A percentile compares a stretch with the other conserved stretches of the same genome.
These are phyloP conservation scores for Suhomyces xylopsoci DNA, from an alignment of 805 yeast genomes.

Conservation along the genomic window DNA sequence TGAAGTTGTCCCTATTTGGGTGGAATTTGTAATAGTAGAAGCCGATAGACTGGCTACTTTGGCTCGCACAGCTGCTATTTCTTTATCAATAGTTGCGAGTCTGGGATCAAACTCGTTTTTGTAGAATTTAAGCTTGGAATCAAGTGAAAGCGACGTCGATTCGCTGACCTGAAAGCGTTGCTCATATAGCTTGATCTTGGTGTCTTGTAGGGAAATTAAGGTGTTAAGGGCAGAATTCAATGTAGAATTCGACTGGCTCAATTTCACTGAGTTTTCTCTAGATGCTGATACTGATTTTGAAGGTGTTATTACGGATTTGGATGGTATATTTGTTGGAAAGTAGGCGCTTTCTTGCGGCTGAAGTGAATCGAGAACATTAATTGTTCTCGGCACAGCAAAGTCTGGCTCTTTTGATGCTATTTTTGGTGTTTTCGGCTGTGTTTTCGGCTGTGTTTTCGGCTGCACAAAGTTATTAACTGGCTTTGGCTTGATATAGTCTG, in stretches of 20 bases:
- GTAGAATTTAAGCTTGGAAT: constrained; percentile 31
- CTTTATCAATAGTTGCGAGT: constrained; percentile 6
- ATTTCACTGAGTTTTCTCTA: neutral
- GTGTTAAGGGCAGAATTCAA: neutral
- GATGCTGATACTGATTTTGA: neutral
- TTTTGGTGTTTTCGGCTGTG: neutral
- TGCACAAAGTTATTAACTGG: neutral
- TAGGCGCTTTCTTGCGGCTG: neutral
- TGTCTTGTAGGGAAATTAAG: constrained; percentile 4
- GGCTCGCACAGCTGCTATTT: constrained; percentile 1
- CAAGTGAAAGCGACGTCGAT: constrained; percentile 37
- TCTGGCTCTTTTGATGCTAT: neutral
- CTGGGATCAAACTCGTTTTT: constrained; percentile 23
- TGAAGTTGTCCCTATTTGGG: no score
- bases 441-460: neutral
- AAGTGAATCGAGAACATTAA: neutral
- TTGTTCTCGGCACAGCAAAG: neutral
- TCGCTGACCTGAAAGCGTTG: constrained; percentile 31
- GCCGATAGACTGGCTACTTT: neutral
- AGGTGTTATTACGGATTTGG: neutral
- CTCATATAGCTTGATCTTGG: constrained; percentile 6
- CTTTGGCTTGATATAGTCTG: neutral
- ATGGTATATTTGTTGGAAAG: neutral
- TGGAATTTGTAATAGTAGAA: neutral
- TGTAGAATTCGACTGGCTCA: neutral